A percentile compares a stretch with the other conserved stretches of the same genome.
Conservation (phyloP, 495 filamentous ascomycete genomes). For the Entonaema liquescens region DNA sequence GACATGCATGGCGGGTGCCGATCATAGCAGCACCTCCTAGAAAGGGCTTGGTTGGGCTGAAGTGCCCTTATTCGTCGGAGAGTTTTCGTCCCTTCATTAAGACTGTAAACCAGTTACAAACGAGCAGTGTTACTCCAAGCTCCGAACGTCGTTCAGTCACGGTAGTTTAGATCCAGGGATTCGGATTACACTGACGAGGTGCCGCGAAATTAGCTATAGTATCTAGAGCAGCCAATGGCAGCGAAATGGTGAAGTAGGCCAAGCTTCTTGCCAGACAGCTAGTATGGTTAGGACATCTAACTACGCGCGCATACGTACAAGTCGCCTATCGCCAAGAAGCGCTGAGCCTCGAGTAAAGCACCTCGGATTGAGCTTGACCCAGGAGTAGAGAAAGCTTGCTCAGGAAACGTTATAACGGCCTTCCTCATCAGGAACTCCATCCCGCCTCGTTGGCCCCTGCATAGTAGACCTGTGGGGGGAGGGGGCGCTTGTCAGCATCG, state of each 20-base stretch:
- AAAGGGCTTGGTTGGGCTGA: slow-evolving; percentile 30
- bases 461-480: slow-evolving; percentile 6
- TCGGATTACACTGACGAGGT: slow-evolving; percentile 10
- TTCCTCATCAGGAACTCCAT: slow-evolving; percentile 27
- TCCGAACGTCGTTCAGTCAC: slow-evolving; percentile 7
- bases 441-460: slow-evolving; percentile 4
- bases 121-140: slow-evolving; percentile 16
- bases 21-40: slow-evolving; percentile 38
- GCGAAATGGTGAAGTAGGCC: background rate
- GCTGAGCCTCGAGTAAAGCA: slow-evolving; percentile 19
- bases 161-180: slow-evolving; percentile 8
- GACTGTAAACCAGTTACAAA: slow-evolving; percentile 5
- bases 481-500: background rate
- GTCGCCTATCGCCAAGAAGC: slow-evolving; percentile 5
- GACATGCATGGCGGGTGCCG: slow-evolving; percentile 33
- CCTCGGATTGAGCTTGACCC: slow-evolving; percentile 10
- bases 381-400: background rate
- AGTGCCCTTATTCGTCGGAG: slow-evolving; percentile 17
- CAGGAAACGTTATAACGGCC: slow-evolving; percentile 13
- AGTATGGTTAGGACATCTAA: background rate
- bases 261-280: background rate
- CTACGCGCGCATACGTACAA: background rate
- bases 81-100: slow-evolving; percentile 23
- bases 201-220: background rate
- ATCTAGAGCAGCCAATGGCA: background rate